Conservation (phyloP, 306 rosid species). For the Lathyrus aphaca region DNA sequence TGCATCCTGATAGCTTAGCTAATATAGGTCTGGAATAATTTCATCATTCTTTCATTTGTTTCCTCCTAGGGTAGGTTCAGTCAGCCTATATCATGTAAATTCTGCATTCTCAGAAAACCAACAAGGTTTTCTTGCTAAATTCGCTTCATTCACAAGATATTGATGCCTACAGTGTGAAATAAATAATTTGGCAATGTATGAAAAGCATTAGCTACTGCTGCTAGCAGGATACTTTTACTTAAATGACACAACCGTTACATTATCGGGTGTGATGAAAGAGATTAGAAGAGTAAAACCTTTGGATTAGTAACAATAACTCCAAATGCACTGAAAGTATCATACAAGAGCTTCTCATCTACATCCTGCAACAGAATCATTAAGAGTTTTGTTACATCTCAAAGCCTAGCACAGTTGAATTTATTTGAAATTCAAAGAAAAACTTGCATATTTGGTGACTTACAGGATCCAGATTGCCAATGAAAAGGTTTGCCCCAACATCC, state of each 20-base stretch:
- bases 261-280: conserved; percentile 13
- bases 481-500: conserved; percentile 98
- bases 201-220: conserved; percentile 23
- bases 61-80: conserved; percentile 2
- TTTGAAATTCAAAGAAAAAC: conserved; percentile 1
- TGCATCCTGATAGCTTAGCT: neutral
- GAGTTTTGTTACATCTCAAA: conserved; percentile 26
- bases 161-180: neutral
- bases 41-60: conserved; percentile 5
- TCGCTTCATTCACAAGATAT: conserved; percentile 1
- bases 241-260: conserved; percentile 1
- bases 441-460: conserved; percentile 53
- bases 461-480: conserved; percentile 93
- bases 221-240: conserved; percentile 20
- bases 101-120: conserved; percentile 4
- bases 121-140: conserved; percentile 18
- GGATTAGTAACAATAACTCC: conserved; percentile 98
- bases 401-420: neutral
- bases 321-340: conserved; percentile 98
- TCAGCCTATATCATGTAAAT: neutral
- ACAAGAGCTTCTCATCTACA: conserved; percentile 95
- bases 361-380: conserved; percentile 61
- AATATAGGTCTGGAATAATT: neutral
- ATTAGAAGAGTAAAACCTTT: conserved; percentile 57
- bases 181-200: neutral